Base-by-base conservation (phyloP, 805 yeast species). In the Pichia heedii region DNA sequence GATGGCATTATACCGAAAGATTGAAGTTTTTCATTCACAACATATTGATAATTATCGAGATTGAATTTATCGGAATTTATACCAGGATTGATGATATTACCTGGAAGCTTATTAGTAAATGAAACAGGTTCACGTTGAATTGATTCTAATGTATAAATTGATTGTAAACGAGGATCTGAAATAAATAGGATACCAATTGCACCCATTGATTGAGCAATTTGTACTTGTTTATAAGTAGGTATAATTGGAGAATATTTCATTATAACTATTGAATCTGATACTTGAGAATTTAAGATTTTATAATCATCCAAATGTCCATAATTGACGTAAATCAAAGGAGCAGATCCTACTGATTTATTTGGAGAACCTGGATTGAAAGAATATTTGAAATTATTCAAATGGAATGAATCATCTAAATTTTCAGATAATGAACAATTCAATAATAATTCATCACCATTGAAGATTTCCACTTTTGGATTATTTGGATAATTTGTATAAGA, bases 71-170 rank as follows among this genome's bases (percentile, higher is more conserved):
- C 39, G 2, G 51, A 50, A 0, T 81, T 68, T 79, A 82, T 78
- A 2, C 94, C 96, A 0, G 95, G 95, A 3, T 84, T 72, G 30
- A 84, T 57, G 4, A 87, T 74, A 58, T 88, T 93, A 9, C 97
- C 97, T 1, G 90, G 75, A 45, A 76, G 73, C 42, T 62, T 63
- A 44, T 80, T 76, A 0, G 81, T 70, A 30, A 53, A 50, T 0
- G 79, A 83, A 5, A 79, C 83, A 36, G 81, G 69, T 36, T 67
- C 70, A 39, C 74, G 68, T 53, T 74, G 75, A 26, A 82, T 73
- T 1, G 74, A 65, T 29, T 67, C 70, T 45, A 67, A 67, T 3
- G 63, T 54, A 42, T 65, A 67, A 18, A 53, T 60, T 18, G 54
- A 34, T 6, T 50, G 47, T 4, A 40, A 22, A 11, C 35, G 24